phyloP scores from a whole-genome alignment of 2,329 filamentous ascomycete genomes.

The Fonsecaea multimorphosa region DNA sequence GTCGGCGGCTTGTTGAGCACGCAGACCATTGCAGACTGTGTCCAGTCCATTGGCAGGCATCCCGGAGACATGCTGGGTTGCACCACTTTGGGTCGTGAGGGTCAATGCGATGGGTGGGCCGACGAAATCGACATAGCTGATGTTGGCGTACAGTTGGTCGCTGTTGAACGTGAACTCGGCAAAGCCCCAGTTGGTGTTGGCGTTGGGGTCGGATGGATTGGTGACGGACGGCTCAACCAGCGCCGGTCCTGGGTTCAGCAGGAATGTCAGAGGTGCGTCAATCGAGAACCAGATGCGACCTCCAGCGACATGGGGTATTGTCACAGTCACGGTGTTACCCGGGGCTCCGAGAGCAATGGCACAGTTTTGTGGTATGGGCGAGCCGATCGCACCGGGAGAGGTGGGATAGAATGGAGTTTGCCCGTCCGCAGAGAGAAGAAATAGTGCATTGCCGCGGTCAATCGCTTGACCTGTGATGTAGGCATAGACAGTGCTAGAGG shows the following conservation, averaged over 20 bases:
- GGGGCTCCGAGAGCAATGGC: slow-evolving; percentile 68
- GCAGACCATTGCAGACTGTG: slow-evolving; percentile 60
- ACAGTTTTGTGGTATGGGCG: slow-evolving; percentile 57
- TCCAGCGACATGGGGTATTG: slow-evolving; percentile 72
- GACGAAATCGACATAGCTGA: slow-evolving; percentile 79
- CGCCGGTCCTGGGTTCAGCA: slow-evolving; percentile 72
- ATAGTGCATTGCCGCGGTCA: slow-evolving; percentile 64
- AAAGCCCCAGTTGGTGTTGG: slow-evolving; percentile 68
- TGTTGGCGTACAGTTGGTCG: slow-evolving; percentile 68
- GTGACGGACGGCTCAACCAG: slow-evolving; percentile 76
- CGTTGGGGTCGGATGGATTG: slow-evolving; percentile 69
- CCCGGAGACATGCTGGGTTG: slow-evolving; percentile 61
- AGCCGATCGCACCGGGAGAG: slow-evolving; percentile 58
- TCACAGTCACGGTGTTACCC: slow-evolving; percentile 65
- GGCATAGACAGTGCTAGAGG: slow-evolving; percentile 66
- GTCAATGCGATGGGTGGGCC: slow-evolving; percentile 64
- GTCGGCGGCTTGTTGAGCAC: slow-evolving; percentile 62
- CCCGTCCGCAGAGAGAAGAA: slow-evolving; percentile 71
- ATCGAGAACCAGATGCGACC: slow-evolving; percentile 75
- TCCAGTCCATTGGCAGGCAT: slow-evolving; percentile 64
- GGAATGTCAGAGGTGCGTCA: slow-evolving; percentile 67
- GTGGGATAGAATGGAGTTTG: slow-evolving; percentile 68
- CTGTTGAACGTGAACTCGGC: slow-evolving; percentile 72
- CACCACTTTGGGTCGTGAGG: slow-evolving; percentile 53
- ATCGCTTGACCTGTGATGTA: slow-evolving; percentile 73